Conservation (phyloP, 2,329 filamentous ascomycete species). For the Calycina herbarum region DNA sequence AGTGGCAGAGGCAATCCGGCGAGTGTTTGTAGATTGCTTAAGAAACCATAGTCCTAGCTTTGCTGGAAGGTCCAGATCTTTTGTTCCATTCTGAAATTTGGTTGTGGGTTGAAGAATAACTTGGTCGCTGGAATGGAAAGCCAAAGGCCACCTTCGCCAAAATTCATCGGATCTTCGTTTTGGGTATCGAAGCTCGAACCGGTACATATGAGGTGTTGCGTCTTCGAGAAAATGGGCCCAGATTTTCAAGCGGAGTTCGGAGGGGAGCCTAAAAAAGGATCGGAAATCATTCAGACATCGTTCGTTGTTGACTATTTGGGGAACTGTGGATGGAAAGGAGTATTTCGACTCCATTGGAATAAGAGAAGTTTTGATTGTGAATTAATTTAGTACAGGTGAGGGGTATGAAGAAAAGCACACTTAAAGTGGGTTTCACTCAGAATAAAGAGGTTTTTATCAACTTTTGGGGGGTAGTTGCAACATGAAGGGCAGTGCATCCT, state of each 20-base stretch:
- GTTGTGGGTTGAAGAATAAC: background rate
- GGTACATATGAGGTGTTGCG: conserved; percentile 4
- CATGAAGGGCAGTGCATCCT: no score
- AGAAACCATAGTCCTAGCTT: background rate
- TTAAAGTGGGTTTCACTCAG: no score
- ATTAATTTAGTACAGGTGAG: no score
- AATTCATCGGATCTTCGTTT: background rate
- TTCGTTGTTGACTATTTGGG: background rate
- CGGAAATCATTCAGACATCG: background rate
- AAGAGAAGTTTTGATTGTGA: background rate
- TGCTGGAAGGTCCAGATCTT: background rate
- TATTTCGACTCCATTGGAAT: background rate
- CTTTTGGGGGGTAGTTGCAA: no score
- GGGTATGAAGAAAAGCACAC: no score
- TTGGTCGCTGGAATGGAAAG: background rate
- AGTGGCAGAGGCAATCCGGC: conserved; percentile 12
- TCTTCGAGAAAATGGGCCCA: conserved; percentile 4
- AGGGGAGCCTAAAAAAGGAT: background rate
- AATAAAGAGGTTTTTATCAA: no score
- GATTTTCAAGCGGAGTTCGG: conserved; percentile 1
- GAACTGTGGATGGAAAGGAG: no score
- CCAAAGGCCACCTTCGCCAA: background rate
- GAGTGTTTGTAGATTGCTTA: background rate
- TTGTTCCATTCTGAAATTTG: background rate
- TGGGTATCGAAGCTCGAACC: conserved; percentile 2